Conservation (phyloP, 1,284 basidiomycete species). For the Boletus sp. region DNA sequence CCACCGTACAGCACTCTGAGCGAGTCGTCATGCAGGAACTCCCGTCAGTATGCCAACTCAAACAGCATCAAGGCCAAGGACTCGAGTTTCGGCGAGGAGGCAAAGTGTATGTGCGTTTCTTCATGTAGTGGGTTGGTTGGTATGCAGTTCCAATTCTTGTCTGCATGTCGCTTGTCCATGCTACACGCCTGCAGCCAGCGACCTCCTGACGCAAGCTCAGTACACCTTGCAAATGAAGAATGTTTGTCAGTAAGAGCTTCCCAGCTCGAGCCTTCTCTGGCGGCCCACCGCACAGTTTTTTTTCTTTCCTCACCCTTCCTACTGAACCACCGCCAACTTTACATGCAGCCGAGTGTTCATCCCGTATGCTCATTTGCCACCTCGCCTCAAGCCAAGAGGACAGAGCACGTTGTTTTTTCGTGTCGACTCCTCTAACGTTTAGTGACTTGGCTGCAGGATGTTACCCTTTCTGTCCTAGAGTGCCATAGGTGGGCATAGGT, state of each 20-base stretch:
- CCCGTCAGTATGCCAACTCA: too few relatives aligned
- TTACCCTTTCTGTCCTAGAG: conserved; percentile 77
- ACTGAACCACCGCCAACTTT: conserved; percentile 60
- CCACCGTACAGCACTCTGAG: too few relatives aligned
- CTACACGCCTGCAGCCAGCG: conserved; percentile 51
- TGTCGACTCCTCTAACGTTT: conserved; percentile 51
- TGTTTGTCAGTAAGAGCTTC: conserved; percentile 37
- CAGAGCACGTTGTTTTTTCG: conserved; percentile 65
- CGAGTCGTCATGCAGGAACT: too few relatives aligned
- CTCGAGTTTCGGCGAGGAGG: too few relatives aligned
- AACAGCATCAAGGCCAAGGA: too few relatives aligned
- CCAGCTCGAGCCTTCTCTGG: conserved; percentile 29
- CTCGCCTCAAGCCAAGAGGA: conserved; percentile 21
- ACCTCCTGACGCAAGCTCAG: conserved; percentile 49
- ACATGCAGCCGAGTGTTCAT: conserved; percentile 54
- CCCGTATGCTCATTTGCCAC: conserved; percentile 32
- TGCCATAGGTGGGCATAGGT: too few relatives aligned
- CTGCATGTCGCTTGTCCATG: too few relatives aligned
- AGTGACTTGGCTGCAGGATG: conserved; percentile 55
- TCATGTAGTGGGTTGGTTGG: too few relatives aligned
- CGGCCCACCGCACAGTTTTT: conserved; percentile 46
- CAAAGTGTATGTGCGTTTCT: too few relatives aligned
- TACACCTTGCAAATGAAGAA: conserved; percentile 49
- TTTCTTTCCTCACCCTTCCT: conserved; percentile 65
- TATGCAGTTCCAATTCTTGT: too few relatives aligned